Evolutionary conservation across 192 early-diverging fungal species (phyloP).

Genomic region (Powellomyces hirtus): DNA sequence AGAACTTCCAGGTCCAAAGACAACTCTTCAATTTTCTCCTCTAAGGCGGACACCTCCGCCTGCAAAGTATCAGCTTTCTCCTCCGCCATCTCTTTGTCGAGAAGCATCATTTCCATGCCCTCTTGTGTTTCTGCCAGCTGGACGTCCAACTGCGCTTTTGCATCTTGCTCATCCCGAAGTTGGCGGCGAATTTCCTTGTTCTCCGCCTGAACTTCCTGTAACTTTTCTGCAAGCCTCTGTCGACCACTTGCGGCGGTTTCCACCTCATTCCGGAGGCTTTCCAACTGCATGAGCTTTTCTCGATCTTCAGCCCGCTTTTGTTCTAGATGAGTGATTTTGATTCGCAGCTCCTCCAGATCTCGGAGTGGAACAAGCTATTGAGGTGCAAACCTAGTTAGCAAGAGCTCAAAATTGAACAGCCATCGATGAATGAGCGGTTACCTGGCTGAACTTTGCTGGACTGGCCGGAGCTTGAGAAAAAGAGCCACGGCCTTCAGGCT

Average conservation of each 20-base stretch:
- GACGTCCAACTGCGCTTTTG: slow-evolving; percentile 65
- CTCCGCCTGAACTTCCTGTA: slow-evolving; percentile 73
- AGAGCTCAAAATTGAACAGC: too few relatives aligned
- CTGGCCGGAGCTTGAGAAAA: background rate
- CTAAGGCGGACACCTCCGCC: slow-evolving; percentile 67
- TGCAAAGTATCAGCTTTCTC: slow-evolving; percentile 75
- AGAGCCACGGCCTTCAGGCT: too few relatives aligned
- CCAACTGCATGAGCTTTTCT: slow-evolving; percentile 69
- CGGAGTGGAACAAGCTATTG: slow-evolving; percentile 14
- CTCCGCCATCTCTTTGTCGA: slow-evolving; percentile 93
- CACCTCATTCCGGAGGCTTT: slow-evolving; percentile 68
- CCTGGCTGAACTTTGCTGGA: slow-evolving; percentile 23
- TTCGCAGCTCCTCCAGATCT: slow-evolving; percentile 76
- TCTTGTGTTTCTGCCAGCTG: slow-evolving; percentile 74
- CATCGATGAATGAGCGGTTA: background rate
- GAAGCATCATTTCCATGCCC: slow-evolving; percentile 76
- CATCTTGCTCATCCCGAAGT: slow-evolving; percentile 53
- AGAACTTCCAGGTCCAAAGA: slow-evolving; percentile 65
- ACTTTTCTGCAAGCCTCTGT: slow-evolving; percentile 48
- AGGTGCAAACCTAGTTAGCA: background rate
- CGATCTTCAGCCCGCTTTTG: slow-evolving; percentile 79
- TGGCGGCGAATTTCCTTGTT: slow-evolving; percentile 59
- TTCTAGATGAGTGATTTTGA: slow-evolving; percentile 76
- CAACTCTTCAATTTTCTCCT: slow-evolving; percentile 80
- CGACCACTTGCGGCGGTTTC: slow-evolving; percentile 42